Conservation (phyloP, 2,329 filamentous ascomycete genomes). For the Ophiosphaerella herpotricha region DNA sequence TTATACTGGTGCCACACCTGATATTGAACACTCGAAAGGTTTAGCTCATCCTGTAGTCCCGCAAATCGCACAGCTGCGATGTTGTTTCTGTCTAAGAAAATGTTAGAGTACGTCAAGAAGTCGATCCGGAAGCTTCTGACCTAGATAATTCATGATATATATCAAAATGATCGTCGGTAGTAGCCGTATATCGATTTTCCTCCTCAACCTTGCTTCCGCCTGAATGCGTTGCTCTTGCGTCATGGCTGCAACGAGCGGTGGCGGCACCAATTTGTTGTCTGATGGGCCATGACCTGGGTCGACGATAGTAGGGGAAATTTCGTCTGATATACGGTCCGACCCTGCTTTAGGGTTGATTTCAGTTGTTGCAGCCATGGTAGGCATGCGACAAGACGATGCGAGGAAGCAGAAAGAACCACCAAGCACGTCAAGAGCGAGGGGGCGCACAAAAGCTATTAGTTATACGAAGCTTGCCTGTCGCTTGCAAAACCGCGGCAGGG, state of each 20-base stretch:
- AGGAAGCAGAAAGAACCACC: conserved; percentile 4
- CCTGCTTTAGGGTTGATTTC: conserved; percentile 26
- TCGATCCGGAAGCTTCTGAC: no score
- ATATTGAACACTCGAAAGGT: conserved; percentile 63
- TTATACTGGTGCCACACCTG: conserved; percentile 55
- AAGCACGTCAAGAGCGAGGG: conserved; percentile 1
- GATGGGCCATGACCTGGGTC: conserved; percentile 21
- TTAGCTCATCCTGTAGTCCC: conserved; percentile 65
- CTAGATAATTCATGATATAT: conserved; percentile 70
- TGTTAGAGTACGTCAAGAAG: conserved; percentile 72
- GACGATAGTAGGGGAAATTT: conserved; percentile 12
- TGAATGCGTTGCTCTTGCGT: conserved; percentile 56
- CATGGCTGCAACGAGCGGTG: conserved; percentile 48
- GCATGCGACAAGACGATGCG: conserved; percentile 1
- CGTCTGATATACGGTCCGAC: conserved; percentile 31
- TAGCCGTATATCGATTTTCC: conserved; percentile 72
- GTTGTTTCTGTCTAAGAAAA: conserved; percentile 68
- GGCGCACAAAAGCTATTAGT: conserved; percentile 17
- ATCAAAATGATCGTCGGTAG: conserved; percentile 73
- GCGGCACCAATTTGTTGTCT: conserved; percentile 32
- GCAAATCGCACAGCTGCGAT: conserved; percentile 67
- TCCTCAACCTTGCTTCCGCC: conserved; percentile 64
- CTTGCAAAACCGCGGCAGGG: conserved; percentile 1
- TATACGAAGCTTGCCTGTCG: conserved; percentile 19
- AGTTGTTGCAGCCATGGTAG: conserved; percentile 20